Percentiles rank a stretch among this genome's conserved stretches.
Conservation (phyloP, 805 yeast species). For the Barnettozyma vustinii region DNA sequence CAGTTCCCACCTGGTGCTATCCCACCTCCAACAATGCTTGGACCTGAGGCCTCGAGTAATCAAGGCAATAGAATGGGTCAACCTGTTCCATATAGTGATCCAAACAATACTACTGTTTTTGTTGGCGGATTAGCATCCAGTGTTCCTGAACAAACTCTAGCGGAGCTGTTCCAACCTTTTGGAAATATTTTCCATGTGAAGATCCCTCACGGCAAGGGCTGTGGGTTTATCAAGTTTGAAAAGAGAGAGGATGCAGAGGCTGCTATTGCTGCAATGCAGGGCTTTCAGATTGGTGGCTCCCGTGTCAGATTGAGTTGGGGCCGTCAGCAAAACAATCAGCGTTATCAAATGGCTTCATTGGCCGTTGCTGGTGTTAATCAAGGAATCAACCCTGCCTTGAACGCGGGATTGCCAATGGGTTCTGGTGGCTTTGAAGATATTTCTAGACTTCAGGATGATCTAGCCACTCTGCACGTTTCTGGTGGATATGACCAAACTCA, state of each 20-base stretch:
- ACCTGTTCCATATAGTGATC: conserved; percentile 38
- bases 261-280: conserved; percentile 76
- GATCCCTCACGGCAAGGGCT: conserved; percentile 74
- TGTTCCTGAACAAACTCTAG: conserved; percentile 55
- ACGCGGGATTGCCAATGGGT: conserved; percentile 6
- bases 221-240: conserved; percentile 72
- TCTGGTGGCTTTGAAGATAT: conserved; percentile 1
- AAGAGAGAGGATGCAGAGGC: conserved; percentile 68
- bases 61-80: conserved; percentile 5
- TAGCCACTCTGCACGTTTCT: conserved; percentile 5
- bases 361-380: conserved; percentile 13
- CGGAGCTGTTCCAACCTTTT: conserved; percentile 62
- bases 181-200: conserved; percentile 67
- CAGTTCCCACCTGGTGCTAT: conserved; percentile 4
- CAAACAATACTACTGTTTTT: conserved; percentile 69
- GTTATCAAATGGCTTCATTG: conserved; percentile 16
- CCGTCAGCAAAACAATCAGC: conserved; percentile 31
- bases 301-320: conserved; percentile 78
- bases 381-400: conserved; percentile 2
- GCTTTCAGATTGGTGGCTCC: conserved; percentile 69
- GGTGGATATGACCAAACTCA: conserved; percentile 6
- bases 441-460: conserved; percentile 6
- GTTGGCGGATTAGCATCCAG: conserved; percentile 71
- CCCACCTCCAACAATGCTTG: conserved; percentile 1
- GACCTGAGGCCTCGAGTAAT: background rate